Evolutionary conservation across 306 rosid genomes (phyloP).

Genomic region (Amphicarpaea edgeworthii): DNA sequence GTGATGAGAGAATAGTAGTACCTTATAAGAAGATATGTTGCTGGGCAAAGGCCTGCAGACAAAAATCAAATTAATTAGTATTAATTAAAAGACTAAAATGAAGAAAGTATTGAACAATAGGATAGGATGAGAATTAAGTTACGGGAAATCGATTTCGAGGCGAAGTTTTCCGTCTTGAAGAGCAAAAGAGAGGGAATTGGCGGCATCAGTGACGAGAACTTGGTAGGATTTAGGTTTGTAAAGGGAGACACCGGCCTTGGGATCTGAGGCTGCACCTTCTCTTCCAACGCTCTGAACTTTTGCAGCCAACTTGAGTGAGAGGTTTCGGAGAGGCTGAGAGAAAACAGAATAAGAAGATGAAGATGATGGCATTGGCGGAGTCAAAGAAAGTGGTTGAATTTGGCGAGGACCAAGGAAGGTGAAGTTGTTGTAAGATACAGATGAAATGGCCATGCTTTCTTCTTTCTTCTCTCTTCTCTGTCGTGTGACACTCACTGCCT

Average conservation of each 20-base stretch:
- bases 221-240: slow-evolving; percentile 92
- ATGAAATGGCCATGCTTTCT: slow-evolving; percentile 45
- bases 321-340: slow-evolving; percentile 31
- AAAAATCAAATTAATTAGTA: too few species aligned
- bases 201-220: slow-evolving; percentile 82
- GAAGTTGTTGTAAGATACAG: slow-evolving; percentile 41
- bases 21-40: slow-evolving; percentile 89
- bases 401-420: slow-evolving; percentile 21
- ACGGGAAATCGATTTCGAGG: slow-evolving; percentile 95
- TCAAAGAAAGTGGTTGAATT: slow-evolving; percentile 9
- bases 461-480: background rate
- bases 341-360: background rate
- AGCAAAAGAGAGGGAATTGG: slow-evolving; percentile 78
- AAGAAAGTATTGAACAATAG: background rate
- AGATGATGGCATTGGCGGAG: too few species aligned
- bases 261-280: slow-evolving; percentile 52
- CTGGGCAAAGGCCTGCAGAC: slow-evolving; percentile 87
- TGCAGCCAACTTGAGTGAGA: slow-evolving; percentile 3
- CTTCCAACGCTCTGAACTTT: slow-evolving; percentile 58
- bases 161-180: slow-evolving; percentile 75
- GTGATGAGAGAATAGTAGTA: slow-evolving; percentile 55
- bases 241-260: slow-evolving; percentile 73
- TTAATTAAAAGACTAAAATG: slow-evolving; percentile 19
- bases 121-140: too few species aligned
- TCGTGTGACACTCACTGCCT: too few species aligned